Evolutionary conservation across 441 rosid species (phyloP).

Genomic region (Pelargonium australe): DNA sequence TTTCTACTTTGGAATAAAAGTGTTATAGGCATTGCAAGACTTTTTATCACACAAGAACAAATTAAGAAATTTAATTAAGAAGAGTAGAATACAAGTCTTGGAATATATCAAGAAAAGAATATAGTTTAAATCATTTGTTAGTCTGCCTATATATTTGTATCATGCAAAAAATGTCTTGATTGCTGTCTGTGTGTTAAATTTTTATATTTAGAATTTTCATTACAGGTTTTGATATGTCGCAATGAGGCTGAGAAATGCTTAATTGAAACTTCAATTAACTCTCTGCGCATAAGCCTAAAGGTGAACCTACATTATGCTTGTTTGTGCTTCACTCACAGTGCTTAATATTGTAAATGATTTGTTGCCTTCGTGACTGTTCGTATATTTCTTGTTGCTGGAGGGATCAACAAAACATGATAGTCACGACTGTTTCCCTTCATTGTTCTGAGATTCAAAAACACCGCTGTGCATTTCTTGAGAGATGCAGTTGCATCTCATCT

Average conservation of each 20-base stretch:
- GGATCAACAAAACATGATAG: no score
- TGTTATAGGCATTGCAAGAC: no score
- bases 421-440: not conserved
- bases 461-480: not conserved
- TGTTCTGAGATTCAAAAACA: not conserved
- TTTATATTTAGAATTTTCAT: conserved; percentile 6
- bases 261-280: conserved; percentile 90
- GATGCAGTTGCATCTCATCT: not conserved
- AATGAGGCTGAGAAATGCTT: conserved; percentile 95
- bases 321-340: not conserved
- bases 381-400: no score
- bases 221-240: conserved; percentile 84
- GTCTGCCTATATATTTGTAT: not conserved
- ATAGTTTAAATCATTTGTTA: not conserved
- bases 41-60: not conserved
- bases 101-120: not conserved
- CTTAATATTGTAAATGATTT: not conserved
- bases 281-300: conserved; percentile 90
- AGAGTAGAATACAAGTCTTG: not conserved
- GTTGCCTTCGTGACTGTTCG: not conserved
- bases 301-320: conserved; percentile 32
- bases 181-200: conserved; percentile 1
- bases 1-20: not conserved
- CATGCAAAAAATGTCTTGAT: not conserved
- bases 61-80: not conserved